phyloP scores from a whole-genome alignment of 257 asterid genomes.

The Verbena officinalis region DNA sequence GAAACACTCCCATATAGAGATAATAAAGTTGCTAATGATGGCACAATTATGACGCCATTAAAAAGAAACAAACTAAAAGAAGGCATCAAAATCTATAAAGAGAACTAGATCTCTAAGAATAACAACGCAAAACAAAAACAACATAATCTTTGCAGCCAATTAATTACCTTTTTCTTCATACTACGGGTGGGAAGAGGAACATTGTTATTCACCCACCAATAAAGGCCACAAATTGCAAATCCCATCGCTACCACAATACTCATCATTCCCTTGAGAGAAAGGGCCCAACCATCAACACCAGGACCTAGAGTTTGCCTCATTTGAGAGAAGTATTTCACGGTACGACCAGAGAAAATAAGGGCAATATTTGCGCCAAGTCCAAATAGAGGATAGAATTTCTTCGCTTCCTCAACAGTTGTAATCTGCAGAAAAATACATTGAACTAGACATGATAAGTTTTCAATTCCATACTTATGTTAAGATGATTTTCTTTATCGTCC shows the following conservation, averaged over 20 bases:
- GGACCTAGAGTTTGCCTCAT: constrained; percentile 81
- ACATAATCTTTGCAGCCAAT: neutral
- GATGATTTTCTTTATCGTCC: neutral
- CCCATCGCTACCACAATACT: constrained; percentile 92
- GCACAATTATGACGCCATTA: too few species aligned
- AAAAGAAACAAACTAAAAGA: neutral
- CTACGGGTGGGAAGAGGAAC: constrained; percentile 85
- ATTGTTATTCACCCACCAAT: constrained; percentile 94
- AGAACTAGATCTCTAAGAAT: neutral
- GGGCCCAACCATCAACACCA: constrained; percentile 99
- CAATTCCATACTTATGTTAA: neutral
- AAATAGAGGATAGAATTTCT: constrained; percentile 93
- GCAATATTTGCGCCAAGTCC: constrained; percentile 99
- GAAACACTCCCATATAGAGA: too few species aligned
- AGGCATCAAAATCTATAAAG: neutral
- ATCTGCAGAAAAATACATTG: constrained; percentile 52
- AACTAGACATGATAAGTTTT: neutral
- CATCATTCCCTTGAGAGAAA: constrained; percentile 95
- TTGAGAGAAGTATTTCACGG: constrained; percentile 95
- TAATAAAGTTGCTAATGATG: too few species aligned
- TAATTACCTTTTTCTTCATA: constrained; percentile 81
- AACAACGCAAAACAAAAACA: neutral
- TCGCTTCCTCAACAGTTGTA: constrained; percentile 92
- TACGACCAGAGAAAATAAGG: constrained; percentile 93
- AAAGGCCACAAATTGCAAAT: constrained; percentile 63